Evolutionary conservation across 2,329 filamentous ascomycete genomes (phyloP).

Genomic region (Sporothrix protearum): DNA sequence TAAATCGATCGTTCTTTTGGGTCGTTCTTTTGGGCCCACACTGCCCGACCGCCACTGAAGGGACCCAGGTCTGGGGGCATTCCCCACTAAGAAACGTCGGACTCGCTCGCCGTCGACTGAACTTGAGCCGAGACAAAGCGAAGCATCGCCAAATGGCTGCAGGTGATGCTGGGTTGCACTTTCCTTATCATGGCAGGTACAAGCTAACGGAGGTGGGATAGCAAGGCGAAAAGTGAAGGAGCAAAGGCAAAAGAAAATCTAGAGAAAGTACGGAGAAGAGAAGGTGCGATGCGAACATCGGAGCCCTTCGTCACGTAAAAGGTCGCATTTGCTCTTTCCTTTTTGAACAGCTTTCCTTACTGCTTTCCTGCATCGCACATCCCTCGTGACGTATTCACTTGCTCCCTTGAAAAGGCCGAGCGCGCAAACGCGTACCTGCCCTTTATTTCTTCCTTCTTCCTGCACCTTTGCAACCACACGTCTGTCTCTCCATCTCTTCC

Average conservation of each 20-base stretch:
- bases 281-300: conserved; percentile 17
- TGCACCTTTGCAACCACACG: background rate
- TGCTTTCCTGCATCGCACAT: background rate
- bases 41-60: background rate
- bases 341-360: background rate
- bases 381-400: background rate
- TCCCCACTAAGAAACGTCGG: background rate
- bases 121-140: conserved; percentile 34
- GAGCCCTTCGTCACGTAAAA: conserved; percentile 10
- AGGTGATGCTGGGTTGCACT: background rate
- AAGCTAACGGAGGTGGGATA: background rate
- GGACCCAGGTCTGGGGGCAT: background rate
- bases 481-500: background rate
- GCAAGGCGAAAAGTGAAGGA: background rate
- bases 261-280: background rate
- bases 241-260: background rate
- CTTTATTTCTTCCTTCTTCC: background rate
- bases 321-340: conserved; percentile 8
- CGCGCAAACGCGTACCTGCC: background rate
- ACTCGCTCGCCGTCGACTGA: background rate
- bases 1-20: background rate
- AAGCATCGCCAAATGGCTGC: conserved; percentile 14
- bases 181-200: conserved; percentile 19
- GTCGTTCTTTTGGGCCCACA: background rate
- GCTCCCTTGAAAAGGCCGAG: background rate